Evolutionary conservation across 2,329 filamentous ascomycete genomes (phyloP).

Genomic region (Colletotrichum filicis): DNA sequence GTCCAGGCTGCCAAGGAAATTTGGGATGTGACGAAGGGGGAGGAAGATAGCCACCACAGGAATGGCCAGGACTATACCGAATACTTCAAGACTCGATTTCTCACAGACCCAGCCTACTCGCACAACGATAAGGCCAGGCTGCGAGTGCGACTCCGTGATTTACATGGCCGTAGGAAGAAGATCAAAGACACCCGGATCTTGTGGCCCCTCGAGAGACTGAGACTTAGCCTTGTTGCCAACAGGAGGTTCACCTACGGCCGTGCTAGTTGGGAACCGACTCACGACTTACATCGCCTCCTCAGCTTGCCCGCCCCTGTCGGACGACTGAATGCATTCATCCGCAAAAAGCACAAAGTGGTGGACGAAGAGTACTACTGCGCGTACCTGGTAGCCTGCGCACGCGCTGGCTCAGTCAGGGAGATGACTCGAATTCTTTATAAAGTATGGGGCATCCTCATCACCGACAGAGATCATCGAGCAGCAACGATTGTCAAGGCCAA

Average conservation of each 20-base stretch:
- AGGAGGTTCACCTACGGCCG: constrained; percentile 18
- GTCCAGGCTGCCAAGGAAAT: constrained; percentile 45
- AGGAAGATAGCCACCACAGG: constrained; percentile 43
- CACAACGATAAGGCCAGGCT: constrained; percentile 55
- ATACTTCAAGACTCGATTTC: constrained; percentile 59
- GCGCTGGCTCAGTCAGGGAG: constrained; percentile 21
- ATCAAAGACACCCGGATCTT: constrained; percentile 8
- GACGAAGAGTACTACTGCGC: constrained; percentile 23
- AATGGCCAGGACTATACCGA: constrained; percentile 53
- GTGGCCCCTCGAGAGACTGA: constrained; percentile 20
- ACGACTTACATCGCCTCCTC: constrained; percentile 27
- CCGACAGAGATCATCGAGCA: constrained; percentile 32
- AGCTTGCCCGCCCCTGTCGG: constrained; percentile 19
- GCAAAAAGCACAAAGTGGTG: constrained; percentile 7
- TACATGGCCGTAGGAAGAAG: constrained; percentile 41
- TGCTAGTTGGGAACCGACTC: constrained; percentile 13
- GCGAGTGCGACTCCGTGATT: constrained; percentile 52
- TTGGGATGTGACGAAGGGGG: constrained; percentile 42
- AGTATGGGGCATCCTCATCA: constrained; percentile 16
- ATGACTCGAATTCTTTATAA: constrained; percentile 16
- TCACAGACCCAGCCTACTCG: constrained; percentile 57
- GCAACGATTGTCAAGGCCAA: constrained; percentile 41
- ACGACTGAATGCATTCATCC: constrained; percentile 24
- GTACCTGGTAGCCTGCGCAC: constrained; percentile 27
- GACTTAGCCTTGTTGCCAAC: constrained; percentile 7